These are phyloP conservation scores for Aureobasidium sp. DNA, from an alignment of 2,329 filamentous ascomycete species.

Conservation along the genomic window DNA sequence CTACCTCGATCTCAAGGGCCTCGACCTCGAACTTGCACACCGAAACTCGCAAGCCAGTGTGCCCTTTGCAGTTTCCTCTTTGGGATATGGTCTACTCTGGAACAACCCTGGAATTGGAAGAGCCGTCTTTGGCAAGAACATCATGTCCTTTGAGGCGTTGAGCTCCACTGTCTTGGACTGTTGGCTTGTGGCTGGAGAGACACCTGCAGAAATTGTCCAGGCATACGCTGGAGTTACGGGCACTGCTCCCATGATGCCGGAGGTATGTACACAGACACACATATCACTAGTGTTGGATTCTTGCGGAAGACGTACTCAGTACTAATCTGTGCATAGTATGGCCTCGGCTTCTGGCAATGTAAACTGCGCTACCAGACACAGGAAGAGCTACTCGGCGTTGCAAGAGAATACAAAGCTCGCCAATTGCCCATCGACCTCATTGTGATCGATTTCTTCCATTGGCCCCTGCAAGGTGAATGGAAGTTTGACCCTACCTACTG, in stretches of 20 bases:
- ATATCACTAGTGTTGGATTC: not conserved
- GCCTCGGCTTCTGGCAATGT: slow-evolving; percentile 62
- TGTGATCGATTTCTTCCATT: slow-evolving; percentile 64
- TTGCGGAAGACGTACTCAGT: too few relatives aligned
- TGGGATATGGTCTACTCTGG: slow-evolving; percentile 59
- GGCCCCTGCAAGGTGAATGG: slow-evolving; percentile 62
- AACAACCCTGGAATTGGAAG: slow-evolving; percentile 58
- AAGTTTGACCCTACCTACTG: slow-evolving; percentile 57
- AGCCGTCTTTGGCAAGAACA: slow-evolving; percentile 54
- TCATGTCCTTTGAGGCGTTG: slow-evolving; percentile 55
- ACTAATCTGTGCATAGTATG: slow-evolving; percentile 22
- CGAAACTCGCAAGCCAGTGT: slow-evolving; percentile 61
- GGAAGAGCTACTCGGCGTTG: slow-evolving; percentile 54
- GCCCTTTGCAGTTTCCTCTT: slow-evolving; percentile 54
- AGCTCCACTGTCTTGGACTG: slow-evolving; percentile 55
- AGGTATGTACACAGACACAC: not conserved
- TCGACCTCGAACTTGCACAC: slow-evolving; percentile 57
- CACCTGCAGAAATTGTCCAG: slow-evolving; percentile 49
- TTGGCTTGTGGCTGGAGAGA: slow-evolving; percentile 55
- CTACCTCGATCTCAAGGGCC: slow-evolving; percentile 55
- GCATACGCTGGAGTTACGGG: slow-evolving; percentile 53
- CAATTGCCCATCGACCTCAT: slow-evolving; percentile 56
- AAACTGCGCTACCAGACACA: slow-evolving; percentile 61
- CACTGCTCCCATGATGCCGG: slow-evolving; percentile 59
- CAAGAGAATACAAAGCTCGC: slow-evolving; percentile 51